A percentile compares a stretch with the other conserved stretches of the same genome.
Conservation (phyloP, 1,139 yeast genomes). For the Saccharomyces hybrid region DNA sequence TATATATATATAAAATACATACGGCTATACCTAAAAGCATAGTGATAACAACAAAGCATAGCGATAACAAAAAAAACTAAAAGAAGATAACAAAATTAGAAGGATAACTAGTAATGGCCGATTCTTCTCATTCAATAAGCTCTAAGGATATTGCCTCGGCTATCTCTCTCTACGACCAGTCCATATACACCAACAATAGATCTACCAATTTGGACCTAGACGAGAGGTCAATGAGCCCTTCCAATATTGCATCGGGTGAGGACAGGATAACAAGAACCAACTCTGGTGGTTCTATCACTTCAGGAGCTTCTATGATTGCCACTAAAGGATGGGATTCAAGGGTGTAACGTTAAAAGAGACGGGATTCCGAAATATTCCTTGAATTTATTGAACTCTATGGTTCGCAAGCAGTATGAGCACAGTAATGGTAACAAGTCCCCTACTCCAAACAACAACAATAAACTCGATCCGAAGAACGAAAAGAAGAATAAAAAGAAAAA, state of each 20-base stretch:
- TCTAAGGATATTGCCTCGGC: constrained; percentile 21
- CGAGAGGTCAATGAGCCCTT: constrained; percentile 2
- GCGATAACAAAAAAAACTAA: not conserved
- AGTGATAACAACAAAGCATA: not conserved
- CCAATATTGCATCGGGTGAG: constrained; percentile 13
- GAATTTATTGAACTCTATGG: constrained; percentile 31
- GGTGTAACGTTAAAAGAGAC: constrained; percentile 45
- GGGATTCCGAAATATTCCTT: constrained; percentile 35
- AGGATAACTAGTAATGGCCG: constrained; percentile 5
- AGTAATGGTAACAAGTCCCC: constrained; percentile 8
- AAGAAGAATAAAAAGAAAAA: not conserved
- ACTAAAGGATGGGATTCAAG: constrained; percentile 69
- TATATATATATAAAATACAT: not conserved
- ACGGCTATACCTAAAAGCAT: not conserved
- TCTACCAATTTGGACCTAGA: not conserved
- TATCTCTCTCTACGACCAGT: constrained; percentile 17
- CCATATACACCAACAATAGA: constrained; percentile 8
- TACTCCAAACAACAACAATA: constrained; percentile 3
- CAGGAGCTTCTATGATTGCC: constrained; percentile 48
- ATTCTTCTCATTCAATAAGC: constrained; percentile 15
- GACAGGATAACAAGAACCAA: constrained; percentile 41
- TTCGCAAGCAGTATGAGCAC: constrained; percentile 14
- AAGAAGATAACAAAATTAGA: not conserved
- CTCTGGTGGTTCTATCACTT: constrained; percentile 51
- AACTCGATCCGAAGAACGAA: not conserved